Conservation (phyloP, 306 rosid species). For the Rosa multiflora region DNA sequence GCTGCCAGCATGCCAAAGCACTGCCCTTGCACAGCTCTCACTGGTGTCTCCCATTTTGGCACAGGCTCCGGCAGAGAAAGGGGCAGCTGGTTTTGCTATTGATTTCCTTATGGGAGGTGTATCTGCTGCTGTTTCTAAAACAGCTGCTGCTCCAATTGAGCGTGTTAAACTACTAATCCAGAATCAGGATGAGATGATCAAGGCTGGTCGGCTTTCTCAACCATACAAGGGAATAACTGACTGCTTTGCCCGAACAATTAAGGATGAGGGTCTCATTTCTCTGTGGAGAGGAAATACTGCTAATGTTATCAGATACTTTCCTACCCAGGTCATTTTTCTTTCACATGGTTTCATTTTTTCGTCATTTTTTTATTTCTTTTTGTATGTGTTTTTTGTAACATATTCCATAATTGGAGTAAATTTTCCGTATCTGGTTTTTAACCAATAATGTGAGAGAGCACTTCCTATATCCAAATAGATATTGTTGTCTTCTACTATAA, state of each 20-base stretch:
- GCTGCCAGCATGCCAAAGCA: constrained; percentile 27
- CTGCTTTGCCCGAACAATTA: constrained; percentile 80
- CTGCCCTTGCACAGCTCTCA: constrained; percentile 44
- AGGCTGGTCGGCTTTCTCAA: constrained; percentile 70
- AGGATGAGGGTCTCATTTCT: constrained; percentile 73
- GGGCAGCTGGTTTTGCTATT: constrained; percentile 44
- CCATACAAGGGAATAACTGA: constrained; percentile 84
- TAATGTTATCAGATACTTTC: constrained; percentile 86
- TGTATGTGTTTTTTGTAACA: background rate
- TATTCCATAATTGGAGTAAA: background rate
- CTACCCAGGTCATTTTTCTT: constrained; percentile 66
- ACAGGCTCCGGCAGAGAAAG: constrained; percentile 74
- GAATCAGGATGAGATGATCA: constrained; percentile 88
- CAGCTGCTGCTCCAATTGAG: constrained; percentile 94
- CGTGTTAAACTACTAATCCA: constrained; percentile 78
- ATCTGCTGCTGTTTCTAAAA: constrained; percentile 88
- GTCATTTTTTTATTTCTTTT: background rate
- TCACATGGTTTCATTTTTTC: background rate
- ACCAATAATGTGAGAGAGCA: background rate
- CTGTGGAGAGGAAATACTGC: constrained; percentile 97
- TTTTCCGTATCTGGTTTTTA: background rate
- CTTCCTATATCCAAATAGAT: background rate
- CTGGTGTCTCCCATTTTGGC: constrained; percentile 36
- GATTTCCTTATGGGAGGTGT: constrained; percentile 96
- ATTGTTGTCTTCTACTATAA: background rate